phyloP scores from a whole-genome alignment of 2,329 filamentous ascomycete species.

The Drechslerella dactyloides region DNA sequence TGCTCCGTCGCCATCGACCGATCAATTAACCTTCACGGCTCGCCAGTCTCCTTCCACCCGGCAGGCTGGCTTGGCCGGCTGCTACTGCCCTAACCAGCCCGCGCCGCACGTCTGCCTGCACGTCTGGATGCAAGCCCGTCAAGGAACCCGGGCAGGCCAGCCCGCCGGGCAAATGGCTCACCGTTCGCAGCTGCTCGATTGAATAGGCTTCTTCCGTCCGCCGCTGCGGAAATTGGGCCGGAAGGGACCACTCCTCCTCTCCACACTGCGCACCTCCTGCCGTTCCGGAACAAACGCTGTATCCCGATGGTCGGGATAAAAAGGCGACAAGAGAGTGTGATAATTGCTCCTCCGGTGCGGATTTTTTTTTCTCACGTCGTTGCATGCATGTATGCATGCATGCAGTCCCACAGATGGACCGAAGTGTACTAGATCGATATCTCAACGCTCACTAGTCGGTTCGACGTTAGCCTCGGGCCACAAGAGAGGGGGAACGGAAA shows the following conservation, averaged over 20 bases:
- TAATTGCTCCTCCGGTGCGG: constrained; percentile 1
- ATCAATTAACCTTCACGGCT: too few species aligned
- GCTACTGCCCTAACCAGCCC: background rate
- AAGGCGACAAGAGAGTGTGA: constrained; percentile 18
- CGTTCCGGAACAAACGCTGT: constrained; percentile 46
- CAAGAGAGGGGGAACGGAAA: too few species aligned
- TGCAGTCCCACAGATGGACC: background rate
- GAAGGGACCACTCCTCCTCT: constrained; percentile 3
- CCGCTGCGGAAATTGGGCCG: constrained; percentile 46
- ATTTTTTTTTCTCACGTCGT: constrained; percentile 1
- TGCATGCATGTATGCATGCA: background rate
- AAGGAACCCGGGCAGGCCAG: background rate
- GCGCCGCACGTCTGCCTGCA: background rate
- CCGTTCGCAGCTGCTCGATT: background rate
- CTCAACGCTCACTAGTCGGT: too few species aligned
- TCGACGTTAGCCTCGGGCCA: too few species aligned
- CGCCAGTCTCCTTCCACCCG: too few species aligned
- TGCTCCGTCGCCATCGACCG: too few species aligned
- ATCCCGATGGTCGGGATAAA: constrained; percentile 51
- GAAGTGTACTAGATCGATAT: background rate
- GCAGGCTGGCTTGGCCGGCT: background rate
- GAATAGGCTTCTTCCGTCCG: constrained; percentile 25
- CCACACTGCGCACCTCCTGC: constrained; percentile 26
- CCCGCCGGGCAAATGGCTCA: constrained; percentile 41
- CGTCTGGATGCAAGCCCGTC: background rate